Evolutionary conservation across 2,329 filamentous ascomycete genomes (phyloP).

Genomic region (Neospermospora avenae): DNA sequence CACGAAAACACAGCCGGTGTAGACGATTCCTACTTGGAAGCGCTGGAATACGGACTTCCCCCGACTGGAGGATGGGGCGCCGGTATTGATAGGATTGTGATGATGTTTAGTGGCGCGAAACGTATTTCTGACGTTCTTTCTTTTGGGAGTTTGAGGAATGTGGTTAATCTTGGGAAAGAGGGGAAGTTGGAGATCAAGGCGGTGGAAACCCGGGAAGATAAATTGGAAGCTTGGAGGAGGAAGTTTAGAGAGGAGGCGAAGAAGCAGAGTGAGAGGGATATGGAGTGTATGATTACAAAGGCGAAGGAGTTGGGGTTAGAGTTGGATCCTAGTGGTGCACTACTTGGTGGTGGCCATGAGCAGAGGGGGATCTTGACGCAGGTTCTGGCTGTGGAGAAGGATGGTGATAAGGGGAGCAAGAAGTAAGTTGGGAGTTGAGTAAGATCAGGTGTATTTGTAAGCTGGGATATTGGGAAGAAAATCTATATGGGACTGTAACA

Average conservation of each 20-base stretch:
- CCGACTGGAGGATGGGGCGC: constrained; percentile 97
- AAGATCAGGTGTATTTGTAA: too few species aligned
- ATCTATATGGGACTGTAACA: too few species aligned
- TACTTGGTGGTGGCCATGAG: too few species aligned
- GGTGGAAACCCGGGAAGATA: neutral
- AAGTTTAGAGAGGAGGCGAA: neutral
- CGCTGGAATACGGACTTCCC: constrained; percentile 85
- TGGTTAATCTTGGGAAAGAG: constrained; percentile 45
- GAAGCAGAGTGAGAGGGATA: neutral
- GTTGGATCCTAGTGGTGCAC: too few species aligned
- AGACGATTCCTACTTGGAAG: constrained; percentile 74
- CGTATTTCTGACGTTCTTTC: constrained; percentile 82
- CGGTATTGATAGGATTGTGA: constrained; percentile 84
- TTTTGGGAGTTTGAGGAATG: constrained; percentile 80
- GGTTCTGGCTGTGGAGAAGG: too few species aligned
- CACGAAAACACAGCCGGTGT: constrained; percentile 33
- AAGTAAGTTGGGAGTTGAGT: too few species aligned
- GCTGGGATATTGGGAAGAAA: too few species aligned
- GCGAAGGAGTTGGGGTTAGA: neutral
- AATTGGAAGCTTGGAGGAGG: too few species aligned
- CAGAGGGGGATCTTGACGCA: too few species aligned
- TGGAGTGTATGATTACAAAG: neutral
- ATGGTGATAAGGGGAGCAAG: too few species aligned
- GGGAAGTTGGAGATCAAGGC: neutral
- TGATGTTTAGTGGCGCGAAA: constrained; percentile 78